phyloP scores from a whole-genome alignment of 2,329 filamentous ascomycete species.

The Torrubiella hemipterigena region DNA sequence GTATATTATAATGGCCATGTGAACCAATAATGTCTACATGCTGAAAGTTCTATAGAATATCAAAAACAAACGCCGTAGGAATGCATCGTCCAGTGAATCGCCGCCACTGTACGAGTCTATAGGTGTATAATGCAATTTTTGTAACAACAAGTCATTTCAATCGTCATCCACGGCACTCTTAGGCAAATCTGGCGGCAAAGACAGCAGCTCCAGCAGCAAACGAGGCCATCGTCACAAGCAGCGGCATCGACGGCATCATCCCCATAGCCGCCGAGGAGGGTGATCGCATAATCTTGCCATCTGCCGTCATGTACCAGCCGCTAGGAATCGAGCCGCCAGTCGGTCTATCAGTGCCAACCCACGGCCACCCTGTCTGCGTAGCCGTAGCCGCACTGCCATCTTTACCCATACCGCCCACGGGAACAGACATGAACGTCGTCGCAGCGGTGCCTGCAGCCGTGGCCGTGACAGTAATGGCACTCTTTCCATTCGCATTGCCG shows the following conservation, averaged over 20 bases:
- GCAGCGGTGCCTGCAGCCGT: slow-evolving; percentile 52
- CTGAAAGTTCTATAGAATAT: too few species aligned
- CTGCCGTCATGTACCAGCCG: slow-evolving; percentile 69
- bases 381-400: slow-evolving; percentile 39
- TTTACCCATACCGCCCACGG: slow-evolving; percentile 54
- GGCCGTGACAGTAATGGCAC: slow-evolving; percentile 37
- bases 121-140: too few species aligned
- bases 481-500: slow-evolving; percentile 47
- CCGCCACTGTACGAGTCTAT: too few species aligned
- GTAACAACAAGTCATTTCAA: too few species aligned
- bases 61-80: too few species aligned
- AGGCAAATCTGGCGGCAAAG: slow-evolving; percentile 9
- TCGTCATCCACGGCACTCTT: slow-evolving; percentile 1
- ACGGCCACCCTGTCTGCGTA: slow-evolving; percentile 55
- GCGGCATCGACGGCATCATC: slow-evolving; percentile 10
- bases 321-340: slow-evolving; percentile 51
- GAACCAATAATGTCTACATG: too few species aligned
- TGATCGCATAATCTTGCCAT: slow-evolving; percentile 69
- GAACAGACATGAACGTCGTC: slow-evolving; percentile 51
- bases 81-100: too few species aligned
- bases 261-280: slow-evolving; percentile 26
- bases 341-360: slow-evolving; percentile 45
- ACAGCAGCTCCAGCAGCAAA: slow-evolving; percentile 9
- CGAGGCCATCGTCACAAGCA: slow-evolving; percentile 14
- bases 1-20: too few species aligned